Evolutionary conservation across 257 asterid species (phyloP).

Genomic region (Asclepias syriaca): DNA sequence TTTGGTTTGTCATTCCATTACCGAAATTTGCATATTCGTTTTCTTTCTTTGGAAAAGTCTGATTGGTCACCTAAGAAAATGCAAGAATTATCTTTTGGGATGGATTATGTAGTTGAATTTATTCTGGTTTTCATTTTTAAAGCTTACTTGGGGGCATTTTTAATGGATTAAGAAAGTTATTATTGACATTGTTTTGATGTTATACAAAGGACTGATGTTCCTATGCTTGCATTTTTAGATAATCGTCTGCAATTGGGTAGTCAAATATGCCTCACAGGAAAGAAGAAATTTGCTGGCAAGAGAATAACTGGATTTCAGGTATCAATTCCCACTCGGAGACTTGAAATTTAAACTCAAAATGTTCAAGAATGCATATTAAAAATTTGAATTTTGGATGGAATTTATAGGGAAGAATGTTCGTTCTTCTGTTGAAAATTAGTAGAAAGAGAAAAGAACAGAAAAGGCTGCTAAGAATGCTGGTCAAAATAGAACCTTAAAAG

Average conservation of each 20-base stretch:
- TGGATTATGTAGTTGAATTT: neutral
- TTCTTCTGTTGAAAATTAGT: neutral
- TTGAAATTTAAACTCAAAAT: neutral
- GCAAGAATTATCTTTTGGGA: neutral
- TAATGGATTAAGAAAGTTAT: neutral
- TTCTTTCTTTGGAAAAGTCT: neutral
- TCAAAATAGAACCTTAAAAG: neutral
- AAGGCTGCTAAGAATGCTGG: neutral
- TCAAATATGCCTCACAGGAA: slow-evolving; percentile 59
- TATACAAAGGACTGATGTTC: slow-evolving; percentile 1
- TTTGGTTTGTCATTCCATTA: too few relatives aligned
- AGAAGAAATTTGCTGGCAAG: slow-evolving; percentile 63
- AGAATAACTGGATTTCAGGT: slow-evolving; percentile 93
- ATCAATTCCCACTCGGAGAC: neutral
- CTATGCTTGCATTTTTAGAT: slow-evolving; percentile 28
- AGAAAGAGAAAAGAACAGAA: neutral
- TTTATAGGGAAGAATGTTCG: neutral
- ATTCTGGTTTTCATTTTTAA: neutral
- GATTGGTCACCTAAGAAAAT: neutral
- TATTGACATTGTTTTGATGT: neutral
- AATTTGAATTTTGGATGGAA: neutral
- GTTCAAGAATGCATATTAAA: too few relatives aligned
- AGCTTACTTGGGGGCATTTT: neutral
- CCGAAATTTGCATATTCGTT: neutral
- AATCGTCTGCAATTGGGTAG: slow-evolving; percentile 60